These are phyloP conservation scores for Candida sonorensis DNA, from an alignment of 805 yeast species.

Conservation along the genomic window DNA sequence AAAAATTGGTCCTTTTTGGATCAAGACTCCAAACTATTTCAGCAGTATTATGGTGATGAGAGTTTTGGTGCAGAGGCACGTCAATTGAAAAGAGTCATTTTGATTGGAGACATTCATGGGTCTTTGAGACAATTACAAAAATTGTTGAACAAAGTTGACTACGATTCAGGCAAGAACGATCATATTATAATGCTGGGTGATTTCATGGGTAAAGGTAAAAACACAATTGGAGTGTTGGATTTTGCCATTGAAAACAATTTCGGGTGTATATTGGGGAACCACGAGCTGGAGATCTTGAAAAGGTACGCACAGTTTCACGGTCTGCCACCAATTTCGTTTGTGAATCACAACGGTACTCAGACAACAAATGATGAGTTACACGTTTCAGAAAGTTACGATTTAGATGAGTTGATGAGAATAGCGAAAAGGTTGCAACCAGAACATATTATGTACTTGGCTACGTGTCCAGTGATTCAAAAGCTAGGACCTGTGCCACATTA, in stretches of 20 bases:
- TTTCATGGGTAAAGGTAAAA: constrained; percentile 77
- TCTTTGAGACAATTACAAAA: constrained; percentile 47
- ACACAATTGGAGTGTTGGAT: constrained; percentile 63
- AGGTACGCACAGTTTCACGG: constrained; percentile 58
- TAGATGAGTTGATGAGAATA: constrained; percentile 34
- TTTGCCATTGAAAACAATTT: constrained; percentile 52
- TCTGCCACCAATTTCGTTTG: constrained; percentile 23
- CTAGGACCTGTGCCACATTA: constrained; percentile 54
- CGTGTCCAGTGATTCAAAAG: constrained; percentile 56
- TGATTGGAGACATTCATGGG: constrained; percentile 90
- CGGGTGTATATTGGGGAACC: constrained; percentile 82
- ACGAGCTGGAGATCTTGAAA: constrained; percentile 66
- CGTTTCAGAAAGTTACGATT: constrained; percentile 22
- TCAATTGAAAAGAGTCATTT: constrained; percentile 43
- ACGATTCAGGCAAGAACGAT: constrained; percentile 40
- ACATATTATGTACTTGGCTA: constrained; percentile 54
- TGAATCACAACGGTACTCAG: constrained; percentile 10
- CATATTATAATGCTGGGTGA: constrained; percentile 74
- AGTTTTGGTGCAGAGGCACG: constrained; percentile 4
- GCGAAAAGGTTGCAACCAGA: constrained; percentile 50
- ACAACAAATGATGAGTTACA: constrained; percentile 6
- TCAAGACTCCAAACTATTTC: constrained; percentile 11
- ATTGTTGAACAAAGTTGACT: constrained; percentile 45
- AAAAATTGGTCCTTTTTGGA: constrained; percentile 13
- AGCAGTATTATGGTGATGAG: constrained; percentile 14